These are phyloP conservation scores for Pichia sp. DNA, from an alignment of 1,139 yeast species.

Conservation along the genomic window DNA sequence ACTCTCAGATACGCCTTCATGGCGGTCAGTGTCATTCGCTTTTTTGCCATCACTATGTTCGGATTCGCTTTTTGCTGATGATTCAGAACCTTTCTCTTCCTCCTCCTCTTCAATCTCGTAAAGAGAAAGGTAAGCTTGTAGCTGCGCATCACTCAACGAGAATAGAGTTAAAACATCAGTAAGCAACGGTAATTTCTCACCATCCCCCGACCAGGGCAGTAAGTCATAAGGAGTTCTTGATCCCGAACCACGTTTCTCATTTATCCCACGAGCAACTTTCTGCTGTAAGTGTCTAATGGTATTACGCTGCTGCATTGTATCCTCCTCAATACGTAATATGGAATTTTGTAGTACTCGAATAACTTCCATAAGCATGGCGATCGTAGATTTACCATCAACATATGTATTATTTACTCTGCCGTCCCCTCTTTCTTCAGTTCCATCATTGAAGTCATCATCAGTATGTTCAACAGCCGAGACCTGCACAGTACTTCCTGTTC, in stretches of 20 bases:
- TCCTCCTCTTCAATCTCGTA: neutral
- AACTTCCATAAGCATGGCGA: neutral
- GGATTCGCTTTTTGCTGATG: too few relatives aligned
- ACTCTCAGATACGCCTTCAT: too few relatives aligned
- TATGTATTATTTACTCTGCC: neutral
- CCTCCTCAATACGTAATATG: constrained; percentile 13
- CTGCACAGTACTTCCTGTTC: neutral
- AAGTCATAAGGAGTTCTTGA: constrained; percentile 27
- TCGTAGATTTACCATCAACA: neutral
- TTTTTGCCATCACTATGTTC: too few relatives aligned
- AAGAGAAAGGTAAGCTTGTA: constrained; percentile 2
- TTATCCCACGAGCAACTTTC: constrained; percentile 23
- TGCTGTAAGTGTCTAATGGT: constrained; percentile 27
- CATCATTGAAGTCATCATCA: neutral
- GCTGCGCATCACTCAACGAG: constrained; percentile 18
- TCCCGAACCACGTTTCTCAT: constrained; percentile 28
- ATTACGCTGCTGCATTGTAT: constrained; percentile 14
- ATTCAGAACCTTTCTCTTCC: neutral
- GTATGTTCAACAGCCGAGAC: neutral
- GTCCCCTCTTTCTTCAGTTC: neutral
- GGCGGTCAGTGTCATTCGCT: too few relatives aligned
- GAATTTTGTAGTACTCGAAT: constrained; percentile 17
- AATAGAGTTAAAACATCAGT: constrained; percentile 25
- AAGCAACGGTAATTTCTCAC: constrained; percentile 23
- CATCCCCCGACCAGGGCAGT: constrained; percentile 25